Base-by-base conservation (phyloP, 1,284 basidiomycete species). In the Heterobasidion annosum region DNA sequence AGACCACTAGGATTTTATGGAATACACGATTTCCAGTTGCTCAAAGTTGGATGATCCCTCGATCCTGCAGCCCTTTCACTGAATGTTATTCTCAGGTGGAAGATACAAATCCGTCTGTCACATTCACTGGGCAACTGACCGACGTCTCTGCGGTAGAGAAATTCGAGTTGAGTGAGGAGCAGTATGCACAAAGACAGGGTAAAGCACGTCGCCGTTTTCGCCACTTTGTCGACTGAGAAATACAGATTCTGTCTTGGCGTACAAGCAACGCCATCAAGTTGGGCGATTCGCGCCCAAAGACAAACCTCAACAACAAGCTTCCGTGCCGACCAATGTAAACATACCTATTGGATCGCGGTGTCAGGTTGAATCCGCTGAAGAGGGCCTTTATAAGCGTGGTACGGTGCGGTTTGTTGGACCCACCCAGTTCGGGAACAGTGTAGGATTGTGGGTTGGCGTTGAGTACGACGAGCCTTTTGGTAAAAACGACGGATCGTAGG, bases 391-490 rank as follows among this genome's bases (percentile, higher is more conserved):
- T 53, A 86, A 92, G 62, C 79, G 92, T 32, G 96, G 96, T 0
- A 87, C 85, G 0, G 83, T 99, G 19, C 77, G 85, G 8, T 99
- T 86, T 63, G 84, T 95, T 10, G 97, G 97, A 0, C 66, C 72
- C 32, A 92, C 94, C 0, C 75, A 78, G 53, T 97, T 98, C 64
- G 83, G 83, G 35, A 82, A 76, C 57, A 69, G 71, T 0, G 70
- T 74, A 50, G 86, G 87, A 0, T 66, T 81, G 0, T 98, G 96
- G 96, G 80, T 98, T 2, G 97, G 96, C 0, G 77, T 99, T 7
- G 91, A 97, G 68, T 92, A 96, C 63, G 97, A 99, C 66, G 97
- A 98, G 65, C 96, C 97, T 1, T 79, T 93, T 10, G 95, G 96
- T 10, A 98, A 95, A 72, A 95, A 96, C 60, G 90, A 98, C 67